Evolutionary conservation across 371 early-diverging fungal species (phyloP), one percentile per base, ranked within the genome.

Genomic region (Umbelopsis sp.): DNA sequence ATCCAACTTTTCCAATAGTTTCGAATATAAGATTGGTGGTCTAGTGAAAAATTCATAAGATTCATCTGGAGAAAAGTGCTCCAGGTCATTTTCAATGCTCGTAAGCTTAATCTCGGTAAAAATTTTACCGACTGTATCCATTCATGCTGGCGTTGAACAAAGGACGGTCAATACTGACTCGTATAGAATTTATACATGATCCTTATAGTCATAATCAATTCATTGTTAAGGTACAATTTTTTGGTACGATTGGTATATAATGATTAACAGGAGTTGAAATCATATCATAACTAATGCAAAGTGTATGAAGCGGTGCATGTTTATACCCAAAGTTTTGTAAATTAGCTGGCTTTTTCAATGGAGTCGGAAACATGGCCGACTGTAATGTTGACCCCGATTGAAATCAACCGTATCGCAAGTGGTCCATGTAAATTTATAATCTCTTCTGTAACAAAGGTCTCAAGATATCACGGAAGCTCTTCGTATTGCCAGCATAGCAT

Each of bases 361-460:
- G 69, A 10, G 75, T 74, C 3, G 73, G 68, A 14, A 24, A 35
- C 46, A 48, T 25, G 11, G 32, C 11, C 18, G 76, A 71, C 14
- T 75, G 72, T 63, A 20, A 63, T 63, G 12, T 45, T 45, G n/a
- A 75, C 18, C 70, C 44, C 73, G 73, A 9, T 57, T 69, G 2
- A 67, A 50, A 50, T 66, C 51, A 7, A 63, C 45, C 11, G 72
- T 70, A 18, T 67, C 35, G 32, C 73, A 67, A 4, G 73, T 12
- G 68, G 68, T 3, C 77, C 77, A 22, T 75, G 75, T 8, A 80
- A 65, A 1, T 71, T 67, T 24, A 69, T 73, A 57, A 71, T 72
- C 80, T 77, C 78, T 70, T 63, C 80, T 75, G 52, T 65, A 82
- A 64, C 80, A 80, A 44, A 72, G 0, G 79, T 77, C 11, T 79